Percentiles rank a stretch among this genome's conserved stretches.
These are phyloP conservation scores for Thelonectria blattea DNA, from an alignment of 2,329 filamentous ascomycete species.

Conservation along the genomic window DNA sequence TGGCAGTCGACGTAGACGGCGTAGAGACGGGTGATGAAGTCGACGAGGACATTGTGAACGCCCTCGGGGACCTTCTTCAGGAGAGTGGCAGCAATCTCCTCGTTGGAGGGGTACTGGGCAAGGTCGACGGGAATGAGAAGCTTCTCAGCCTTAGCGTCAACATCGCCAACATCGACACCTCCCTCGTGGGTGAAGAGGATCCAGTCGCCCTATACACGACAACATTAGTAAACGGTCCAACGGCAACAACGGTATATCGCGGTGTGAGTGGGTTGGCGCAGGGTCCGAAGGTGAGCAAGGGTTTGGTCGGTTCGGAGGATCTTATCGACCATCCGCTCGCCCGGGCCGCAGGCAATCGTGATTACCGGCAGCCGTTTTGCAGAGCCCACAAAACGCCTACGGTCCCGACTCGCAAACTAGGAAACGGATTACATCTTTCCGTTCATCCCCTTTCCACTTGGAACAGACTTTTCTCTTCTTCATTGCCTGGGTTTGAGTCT, in stretches of 20 bases:
- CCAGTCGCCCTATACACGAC: conserved; percentile 82
- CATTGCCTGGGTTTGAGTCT: conserved; percentile 3
- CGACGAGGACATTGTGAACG: conserved; percentile 96
- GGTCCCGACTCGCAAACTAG: conserved; percentile 25
- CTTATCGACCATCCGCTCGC: conserved; percentile 49
- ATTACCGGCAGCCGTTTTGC: conserved; percentile 36
- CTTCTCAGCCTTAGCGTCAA: conserved; percentile 99
- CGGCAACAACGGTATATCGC: conserved; percentile 15
- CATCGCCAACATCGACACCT: conserved; percentile 99
- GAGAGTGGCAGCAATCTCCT: conserved; percentile 83
- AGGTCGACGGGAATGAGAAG: conserved; percentile 96
- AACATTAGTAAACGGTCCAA: conserved; percentile 30
- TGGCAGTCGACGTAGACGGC: conserved; percentile 99
- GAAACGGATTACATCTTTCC: conserved; percentile 32
- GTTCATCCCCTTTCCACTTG: conserved; percentile 15
- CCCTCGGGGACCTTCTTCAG: conserved; percentile 94
- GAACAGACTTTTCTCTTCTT: conserved; percentile 14
- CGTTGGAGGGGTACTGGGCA: conserved; percentile 92
- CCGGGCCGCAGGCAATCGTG: conserved; percentile 39
- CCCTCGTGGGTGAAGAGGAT: conserved; percentile 99
- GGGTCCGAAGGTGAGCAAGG: conserved; percentile 27
- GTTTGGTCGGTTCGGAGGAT: conserved; percentile 27
- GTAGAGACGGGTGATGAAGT: conserved; percentile 98
- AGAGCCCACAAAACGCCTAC: conserved; percentile 35
- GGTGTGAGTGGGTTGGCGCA: conserved; percentile 19